phyloP scores from a whole-genome alignment of 177 flowering plant genomes.

The Vitis hybrid region DNA sequence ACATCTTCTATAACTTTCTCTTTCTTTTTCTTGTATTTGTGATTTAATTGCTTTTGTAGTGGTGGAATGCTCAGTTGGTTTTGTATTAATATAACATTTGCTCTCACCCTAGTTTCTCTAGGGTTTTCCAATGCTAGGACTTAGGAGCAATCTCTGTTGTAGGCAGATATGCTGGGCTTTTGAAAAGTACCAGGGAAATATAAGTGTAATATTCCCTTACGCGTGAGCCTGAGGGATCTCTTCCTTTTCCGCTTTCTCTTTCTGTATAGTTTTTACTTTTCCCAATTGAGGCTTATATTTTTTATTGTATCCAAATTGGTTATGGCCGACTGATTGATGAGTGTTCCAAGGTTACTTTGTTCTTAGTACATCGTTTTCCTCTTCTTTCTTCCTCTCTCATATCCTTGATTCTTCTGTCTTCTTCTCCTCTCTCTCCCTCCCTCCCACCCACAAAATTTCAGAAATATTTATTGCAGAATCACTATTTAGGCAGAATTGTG shows the following conservation, averaged over 20 bases:
- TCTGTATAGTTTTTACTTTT: too few relatives aligned
- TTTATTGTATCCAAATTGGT: too few relatives aligned
- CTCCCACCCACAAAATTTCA: too few relatives aligned
- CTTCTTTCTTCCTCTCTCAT: too few relatives aligned
- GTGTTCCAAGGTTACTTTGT: not conserved
- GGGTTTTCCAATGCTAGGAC: constrained; percentile 1
- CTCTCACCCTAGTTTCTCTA: constrained; percentile 10
- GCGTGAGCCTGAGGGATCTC: not conserved
- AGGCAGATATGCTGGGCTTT: constrained; percentile 11
- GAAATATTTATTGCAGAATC: too few relatives aligned
- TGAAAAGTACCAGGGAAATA: constrained; percentile 7
- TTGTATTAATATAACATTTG: not conserved
- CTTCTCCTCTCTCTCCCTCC: not conserved
- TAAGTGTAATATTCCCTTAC: not conserved
- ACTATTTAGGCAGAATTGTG: too few relatives aligned
- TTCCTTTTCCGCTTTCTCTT: not conserved
- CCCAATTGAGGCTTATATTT: too few relatives aligned
- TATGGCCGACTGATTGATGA: not conserved
- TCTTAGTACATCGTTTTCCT: not conserved
- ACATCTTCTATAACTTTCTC: constrained; percentile 5
- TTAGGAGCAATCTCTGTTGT: not conserved
- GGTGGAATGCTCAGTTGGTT: constrained; percentile 3
- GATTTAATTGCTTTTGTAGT: constrained; percentile 9
- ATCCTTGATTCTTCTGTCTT: too few relatives aligned
- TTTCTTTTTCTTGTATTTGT: constrained; percentile 6